Percentiles rank a stretch among this genome's conserved stretches.
phyloP scores from a whole-genome alignment of 345 rosid genomes.

The Angophora floribunda region DNA sequence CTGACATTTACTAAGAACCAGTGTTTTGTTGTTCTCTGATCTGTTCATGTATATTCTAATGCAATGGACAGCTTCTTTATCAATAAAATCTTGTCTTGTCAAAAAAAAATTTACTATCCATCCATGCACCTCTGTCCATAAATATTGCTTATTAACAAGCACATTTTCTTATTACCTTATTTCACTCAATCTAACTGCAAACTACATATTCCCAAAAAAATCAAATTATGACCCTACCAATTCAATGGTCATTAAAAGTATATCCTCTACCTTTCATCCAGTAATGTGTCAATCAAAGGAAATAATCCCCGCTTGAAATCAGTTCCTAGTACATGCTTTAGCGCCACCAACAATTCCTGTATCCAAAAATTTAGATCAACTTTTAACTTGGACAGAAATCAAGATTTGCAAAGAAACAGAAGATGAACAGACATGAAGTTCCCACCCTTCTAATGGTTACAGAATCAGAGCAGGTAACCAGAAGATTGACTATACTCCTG shows the following conservation, averaged over 20 bases:
- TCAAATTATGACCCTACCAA: neutral
- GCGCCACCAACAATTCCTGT: constrained; percentile 94
- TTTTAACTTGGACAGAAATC: neutral
- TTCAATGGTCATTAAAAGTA: neutral
- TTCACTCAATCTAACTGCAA: neutral
- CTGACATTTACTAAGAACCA: neutral
- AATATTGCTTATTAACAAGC: neutral
- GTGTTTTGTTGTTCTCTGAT: neutral
- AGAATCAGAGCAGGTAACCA: constrained; percentile 96
- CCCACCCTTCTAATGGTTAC: constrained; percentile 91
- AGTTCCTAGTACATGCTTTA: constrained; percentile 95
- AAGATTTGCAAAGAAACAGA: neutral
- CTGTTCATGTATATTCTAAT: neutral
- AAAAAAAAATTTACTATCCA: neutral
- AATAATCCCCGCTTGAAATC: constrained; percentile 98
- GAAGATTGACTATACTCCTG: constrained; percentile 93
- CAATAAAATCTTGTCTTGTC: neutral
- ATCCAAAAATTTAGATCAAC: constrained; percentile 9
- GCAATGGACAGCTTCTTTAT: neutral
- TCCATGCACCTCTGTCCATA: neutral
- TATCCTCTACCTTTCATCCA: constrained; percentile 76
- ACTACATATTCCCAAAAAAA: neutral
- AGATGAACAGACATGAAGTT: neutral
- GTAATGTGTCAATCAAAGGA: constrained; percentile 90
- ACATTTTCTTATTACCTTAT: neutral